A percentile compares a stretch with the other conserved stretches of the same genome.
These are phyloP conservation scores for Curvularia sp. DNA, from an alignment of 2,329 filamentous ascomycete genomes.

Conservation along the genomic window DNA sequence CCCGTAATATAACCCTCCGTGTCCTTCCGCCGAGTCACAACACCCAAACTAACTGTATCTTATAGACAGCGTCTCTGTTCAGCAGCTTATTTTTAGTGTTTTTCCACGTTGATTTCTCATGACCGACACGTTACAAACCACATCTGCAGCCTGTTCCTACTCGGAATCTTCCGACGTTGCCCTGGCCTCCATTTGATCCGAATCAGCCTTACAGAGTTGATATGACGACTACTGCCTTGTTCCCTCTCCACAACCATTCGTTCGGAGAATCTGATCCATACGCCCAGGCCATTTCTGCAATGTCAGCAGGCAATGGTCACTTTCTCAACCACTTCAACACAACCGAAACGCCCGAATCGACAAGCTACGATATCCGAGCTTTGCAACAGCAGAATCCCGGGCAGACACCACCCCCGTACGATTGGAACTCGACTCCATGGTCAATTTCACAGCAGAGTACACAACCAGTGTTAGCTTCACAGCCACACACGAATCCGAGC, in stretches of 20 bases:
- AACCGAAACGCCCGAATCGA: background rate
- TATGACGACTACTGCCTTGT: background rate
- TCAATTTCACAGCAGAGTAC: background rate
- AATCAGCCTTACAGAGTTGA: background rate
- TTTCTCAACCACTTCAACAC: background rate
- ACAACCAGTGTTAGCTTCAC: background rate
- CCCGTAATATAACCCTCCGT: background rate
- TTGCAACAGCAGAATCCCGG: background rate
- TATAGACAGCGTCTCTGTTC: background rate
- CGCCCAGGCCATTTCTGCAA: constrained; percentile 1
- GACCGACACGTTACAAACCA: background rate
- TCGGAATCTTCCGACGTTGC: background rate
- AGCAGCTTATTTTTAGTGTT: background rate
- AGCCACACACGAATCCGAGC: background rate
- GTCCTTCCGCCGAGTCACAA: background rate
- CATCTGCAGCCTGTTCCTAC: background rate
- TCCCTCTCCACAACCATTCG: background rate
- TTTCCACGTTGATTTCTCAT: background rate
- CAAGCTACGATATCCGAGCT: background rate
- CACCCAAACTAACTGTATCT: background rate
- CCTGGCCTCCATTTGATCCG: too few species aligned
- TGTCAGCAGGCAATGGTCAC: background rate
- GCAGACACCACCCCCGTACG: background rate
- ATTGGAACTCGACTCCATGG: background rate
- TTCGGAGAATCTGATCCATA: background rate